Evolutionary conservation across 2,329 filamentous ascomycete species (phyloP).

Genomic region (Dactylella cylindrospora): DNA sequence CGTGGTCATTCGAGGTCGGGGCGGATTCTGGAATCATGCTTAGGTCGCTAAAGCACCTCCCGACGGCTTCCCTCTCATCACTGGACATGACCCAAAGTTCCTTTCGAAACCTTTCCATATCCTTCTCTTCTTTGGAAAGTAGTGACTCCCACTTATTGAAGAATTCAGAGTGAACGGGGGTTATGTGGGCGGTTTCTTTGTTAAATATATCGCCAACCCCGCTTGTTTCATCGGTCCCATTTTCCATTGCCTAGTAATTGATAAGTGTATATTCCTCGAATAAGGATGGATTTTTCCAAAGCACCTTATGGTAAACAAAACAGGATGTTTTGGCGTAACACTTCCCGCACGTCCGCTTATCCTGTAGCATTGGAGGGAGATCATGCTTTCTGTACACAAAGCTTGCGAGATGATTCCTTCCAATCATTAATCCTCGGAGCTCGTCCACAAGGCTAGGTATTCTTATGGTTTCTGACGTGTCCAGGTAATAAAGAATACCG

Average conservation of each 20-base stretch:
- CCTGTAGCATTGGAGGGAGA: conserved; percentile 82
- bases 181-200: conserved; percentile 76
- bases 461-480: conserved; percentile 79
- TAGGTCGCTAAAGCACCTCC: conserved; percentile 77
- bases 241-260: conserved; percentile 61
- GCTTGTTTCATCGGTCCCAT: conserved; percentile 77
- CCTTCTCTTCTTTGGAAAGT: conserved; percentile 90
- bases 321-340: conserved; percentile 91
- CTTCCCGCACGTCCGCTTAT: conserved; percentile 74
- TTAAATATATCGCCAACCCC: conserved; percentile 80
- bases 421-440: conserved; percentile 93
- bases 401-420: conserved; percentile 84
- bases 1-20: conserved; percentile 63
- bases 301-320: conserved; percentile 87
- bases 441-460: conserved; percentile 85
- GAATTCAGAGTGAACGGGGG: conserved; percentile 72
- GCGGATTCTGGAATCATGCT: conserved; percentile 77
- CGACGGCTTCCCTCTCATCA: conserved; percentile 69
- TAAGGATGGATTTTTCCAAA: neutral
- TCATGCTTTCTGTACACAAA: conserved; percentile 79
- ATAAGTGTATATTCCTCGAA: too few relatives aligned
- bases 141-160: conserved; percentile 94
- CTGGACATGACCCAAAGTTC: conserved; percentile 98
- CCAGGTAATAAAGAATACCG: conserved; percentile 92
- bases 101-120: conserved; percentile 79